Evolutionary conservation across 2,329 filamentous ascomycete genomes (phyloP), one percentile per base, ranked within the genome.

Genomic region (Amphichorda felina): DNA sequence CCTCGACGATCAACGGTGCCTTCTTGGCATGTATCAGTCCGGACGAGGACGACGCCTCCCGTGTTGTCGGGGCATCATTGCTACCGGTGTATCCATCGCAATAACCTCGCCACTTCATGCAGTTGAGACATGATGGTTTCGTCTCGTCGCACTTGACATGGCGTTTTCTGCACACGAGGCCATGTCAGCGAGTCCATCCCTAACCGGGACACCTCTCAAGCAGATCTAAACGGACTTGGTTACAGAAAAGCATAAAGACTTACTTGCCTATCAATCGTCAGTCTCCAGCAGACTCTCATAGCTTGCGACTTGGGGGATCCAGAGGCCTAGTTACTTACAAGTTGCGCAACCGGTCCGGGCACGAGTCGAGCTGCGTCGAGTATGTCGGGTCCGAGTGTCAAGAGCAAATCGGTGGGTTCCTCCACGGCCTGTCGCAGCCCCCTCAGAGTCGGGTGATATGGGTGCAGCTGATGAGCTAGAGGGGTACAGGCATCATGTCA

Each of bases 131-230:
- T 5, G 56, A 51, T 14, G 59, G 59, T 26, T 56, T 55, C 17
- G 56, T 56, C 43, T 63, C 59, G 33, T 63, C 59, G 37, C 59
- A 63, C 43, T 63, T 63, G 26, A 63, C 54, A 41, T 62, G 59
- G 15, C 59, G 58, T 36, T 59, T 60, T 35, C 57, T 60, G 33
- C 30, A 18, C 15, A n/a, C 27, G 14, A 10, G 31, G 17, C 3
- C 26, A 14, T 19, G 27, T 38, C 22, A 38, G 30, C n/a, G 24
- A 17, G 9, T 15, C 14, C 9, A 16, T n/a, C n/a, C 13, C 27
- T 5, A 29, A 6, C 27, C 13, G 7, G 27, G 13, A 17, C n/a
- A n/a, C n/a, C 6, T 18, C 11, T 8, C 19, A 10, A 14, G 19
- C 8, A 25, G 17, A 30, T 5, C 4, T 39, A 36, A 47, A 38